Percentiles rank a stretch among this genome's conserved stretches.
These are phyloP conservation scores for Przewalskia tangutica DNA, from an alignment of 257 asterid genomes.

Conservation along the genomic window DNA sequence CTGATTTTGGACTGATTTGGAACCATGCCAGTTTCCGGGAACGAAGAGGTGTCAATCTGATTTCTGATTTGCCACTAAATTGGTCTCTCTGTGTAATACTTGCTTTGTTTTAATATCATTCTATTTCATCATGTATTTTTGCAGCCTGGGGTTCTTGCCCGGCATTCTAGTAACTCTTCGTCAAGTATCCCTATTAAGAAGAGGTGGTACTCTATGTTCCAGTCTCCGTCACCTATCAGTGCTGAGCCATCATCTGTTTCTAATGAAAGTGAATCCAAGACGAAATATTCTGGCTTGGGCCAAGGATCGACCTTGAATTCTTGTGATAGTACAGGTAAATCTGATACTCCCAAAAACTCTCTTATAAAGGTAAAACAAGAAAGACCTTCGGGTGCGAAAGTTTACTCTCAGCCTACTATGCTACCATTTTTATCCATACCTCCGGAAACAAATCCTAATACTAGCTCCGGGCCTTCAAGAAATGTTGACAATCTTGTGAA, in stretches of 20 bases:
- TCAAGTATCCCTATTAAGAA: slow-evolving; percentile 74
- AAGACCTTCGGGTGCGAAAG: neutral
- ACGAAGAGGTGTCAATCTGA: slow-evolving; percentile 9
- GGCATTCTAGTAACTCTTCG: slow-evolving; percentile 36
- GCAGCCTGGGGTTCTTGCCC: slow-evolving; percentile 43
- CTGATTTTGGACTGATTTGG: neutral
- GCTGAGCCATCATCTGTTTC: slow-evolving; percentile 22
- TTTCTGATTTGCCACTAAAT: neutral
- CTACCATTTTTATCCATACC: slow-evolving; percentile 16
- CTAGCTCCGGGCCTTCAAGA: slow-evolving; percentile 16
- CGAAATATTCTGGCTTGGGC: slow-evolving; percentile 12
- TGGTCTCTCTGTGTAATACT: neutral
- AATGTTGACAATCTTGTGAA: slow-evolving; percentile 17
- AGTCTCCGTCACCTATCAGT: slow-evolving; percentile 37
- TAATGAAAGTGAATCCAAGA: slow-evolving; percentile 20
- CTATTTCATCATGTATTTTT: slow-evolving; percentile 10
- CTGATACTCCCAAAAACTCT: slow-evolving; percentile 27
- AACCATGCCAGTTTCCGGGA: slow-evolving; percentile 10
- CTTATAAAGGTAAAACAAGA: slow-evolving; percentile 24
- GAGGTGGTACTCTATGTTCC: slow-evolving; percentile 49
- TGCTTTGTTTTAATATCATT: neutral
- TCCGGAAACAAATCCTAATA: slow-evolving; percentile 14
- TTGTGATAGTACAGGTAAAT: slow-evolving; percentile 14
- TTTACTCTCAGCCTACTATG: slow-evolving; percentile 12
- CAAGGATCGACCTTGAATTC: slow-evolving; percentile 9